phyloP scores from a whole-genome alignment of 306 rosid genomes.

The Dalbergia oliveri region DNA sequence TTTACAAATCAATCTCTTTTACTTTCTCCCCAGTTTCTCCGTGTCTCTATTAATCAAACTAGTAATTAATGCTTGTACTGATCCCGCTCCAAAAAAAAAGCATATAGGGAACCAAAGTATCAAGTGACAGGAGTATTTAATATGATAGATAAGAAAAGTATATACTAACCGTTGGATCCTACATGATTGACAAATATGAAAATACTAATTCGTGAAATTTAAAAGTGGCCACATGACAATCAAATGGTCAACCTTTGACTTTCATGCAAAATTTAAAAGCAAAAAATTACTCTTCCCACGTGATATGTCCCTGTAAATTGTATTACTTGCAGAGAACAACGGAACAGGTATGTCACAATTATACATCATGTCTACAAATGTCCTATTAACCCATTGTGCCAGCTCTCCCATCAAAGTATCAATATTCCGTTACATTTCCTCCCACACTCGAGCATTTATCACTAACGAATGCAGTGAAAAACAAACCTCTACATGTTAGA shows the following conservation, averaged over 20 bases:
- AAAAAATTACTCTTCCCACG: neutral
- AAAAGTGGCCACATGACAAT: neutral
- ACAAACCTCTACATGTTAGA: neutral
- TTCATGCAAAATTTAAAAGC: neutral
- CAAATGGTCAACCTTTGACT: slow-evolving; percentile 6
- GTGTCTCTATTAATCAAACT: neutral
- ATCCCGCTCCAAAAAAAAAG: neutral
- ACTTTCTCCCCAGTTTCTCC: neutral
- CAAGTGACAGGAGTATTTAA: slow-evolving; percentile 10
- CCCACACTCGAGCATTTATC: slow-evolving; percentile 23
- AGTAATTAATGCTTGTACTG: neutral
- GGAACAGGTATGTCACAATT: slow-evolving; percentile 15
- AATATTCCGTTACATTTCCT: slow-evolving; percentile 14
- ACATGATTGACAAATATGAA: slow-evolving; percentile 6
- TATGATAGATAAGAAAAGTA: slow-evolving; percentile 24
- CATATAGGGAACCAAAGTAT: neutral
- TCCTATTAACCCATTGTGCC: slow-evolving; percentile 13
- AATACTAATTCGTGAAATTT: neutral
- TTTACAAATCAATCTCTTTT: slow-evolving; percentile 24
- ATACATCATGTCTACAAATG: slow-evolving; percentile 5
- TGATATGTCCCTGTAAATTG: slow-evolving; percentile 8
- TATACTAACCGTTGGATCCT: neutral
- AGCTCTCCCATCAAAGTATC: neutral
- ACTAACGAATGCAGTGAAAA: neutral
- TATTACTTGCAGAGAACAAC: neutral